phyloP scores from a whole-genome alignment of 1,284 basidiomycete genomes.

The Austropuccinia psidii region DNA sequence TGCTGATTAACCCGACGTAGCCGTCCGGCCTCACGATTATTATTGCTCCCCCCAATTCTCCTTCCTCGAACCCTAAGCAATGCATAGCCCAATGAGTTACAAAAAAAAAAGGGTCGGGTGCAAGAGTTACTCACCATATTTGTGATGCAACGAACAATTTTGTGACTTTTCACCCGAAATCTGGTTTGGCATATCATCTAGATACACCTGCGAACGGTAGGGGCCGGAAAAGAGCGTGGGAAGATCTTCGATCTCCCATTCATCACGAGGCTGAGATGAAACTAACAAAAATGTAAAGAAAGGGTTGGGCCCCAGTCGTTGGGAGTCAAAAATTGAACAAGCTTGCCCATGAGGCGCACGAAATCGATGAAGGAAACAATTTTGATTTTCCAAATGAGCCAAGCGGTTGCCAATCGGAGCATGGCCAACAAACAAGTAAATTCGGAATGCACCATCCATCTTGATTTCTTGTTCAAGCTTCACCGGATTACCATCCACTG shows the following conservation, averaged over 20 bases:
- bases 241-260: constrained; percentile 42
- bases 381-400: constrained; percentile 34
- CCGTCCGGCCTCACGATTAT: constrained; percentile 45
- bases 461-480: constrained; percentile 45
- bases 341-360: constrained; percentile 11
- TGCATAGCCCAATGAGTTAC: constrained; percentile 39
- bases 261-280: constrained; percentile 40
- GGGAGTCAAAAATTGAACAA: constrained; percentile 41
- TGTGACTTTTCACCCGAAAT: neutral
- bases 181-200: constrained; percentile 16
- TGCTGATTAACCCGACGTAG: constrained; percentile 43
- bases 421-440: neutral
- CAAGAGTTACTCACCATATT: constrained; percentile 39
- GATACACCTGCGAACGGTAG: constrained; percentile 1
- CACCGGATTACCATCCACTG: constrained; percentile 45
- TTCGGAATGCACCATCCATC: constrained; percentile 46
- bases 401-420: neutral
- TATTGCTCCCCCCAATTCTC: constrained; percentile 41
- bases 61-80: constrained; percentile 43
- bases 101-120: constrained; percentile 40
- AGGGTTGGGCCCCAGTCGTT: constrained; percentile 41
- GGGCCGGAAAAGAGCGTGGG: neutral
- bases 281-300: constrained; percentile 44
- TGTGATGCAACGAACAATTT: constrained; percentile 14
- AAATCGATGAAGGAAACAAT: constrained; percentile 41